phyloP scores from a whole-genome alignment of 2,329 filamentous ascomycete species.

The Phoma sp. region DNA sequence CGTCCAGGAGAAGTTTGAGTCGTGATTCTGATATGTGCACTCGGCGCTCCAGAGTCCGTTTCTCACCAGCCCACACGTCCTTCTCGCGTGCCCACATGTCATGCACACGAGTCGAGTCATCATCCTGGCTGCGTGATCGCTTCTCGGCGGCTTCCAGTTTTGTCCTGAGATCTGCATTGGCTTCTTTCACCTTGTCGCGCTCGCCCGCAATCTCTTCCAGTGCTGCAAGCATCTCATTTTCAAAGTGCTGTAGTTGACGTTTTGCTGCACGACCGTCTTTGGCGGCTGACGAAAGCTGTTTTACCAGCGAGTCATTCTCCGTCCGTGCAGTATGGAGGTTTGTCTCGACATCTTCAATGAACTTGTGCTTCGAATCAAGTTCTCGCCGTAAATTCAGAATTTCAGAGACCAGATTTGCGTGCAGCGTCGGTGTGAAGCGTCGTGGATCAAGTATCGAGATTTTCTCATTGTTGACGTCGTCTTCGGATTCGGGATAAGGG shows the following conservation, averaged over 20 bases:
- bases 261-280: slow-evolving; percentile 84
- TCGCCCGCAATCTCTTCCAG: slow-evolving; percentile 83
- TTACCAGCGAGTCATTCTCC: slow-evolving; percentile 75
- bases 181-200: slow-evolving; percentile 81
- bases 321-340: slow-evolving; percentile 72
- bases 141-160: slow-evolving; percentile 81
- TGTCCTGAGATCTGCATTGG: slow-evolving; percentile 72
- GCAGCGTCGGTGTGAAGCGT: slow-evolving; percentile 91
- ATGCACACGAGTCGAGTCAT: slow-evolving; percentile 80
- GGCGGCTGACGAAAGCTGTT: slow-evolving; percentile 65
- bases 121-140: slow-evolving; percentile 78
- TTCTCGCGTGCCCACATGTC: slow-evolving; percentile 84
- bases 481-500: slow-evolving; percentile 55
- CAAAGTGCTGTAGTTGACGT: slow-evolving; percentile 83
- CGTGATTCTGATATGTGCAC: slow-evolving; percentile 89
- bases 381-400: slow-evolving; percentile 87
- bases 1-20: slow-evolving; percentile 82
- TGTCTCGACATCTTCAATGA: slow-evolving; percentile 84
- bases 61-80: slow-evolving; percentile 83
- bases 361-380: slow-evolving; percentile 84
- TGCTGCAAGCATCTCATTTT: slow-evolving; percentile 86
- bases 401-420: slow-evolving; percentile 93
- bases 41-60: slow-evolving; percentile 80
- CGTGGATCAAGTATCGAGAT: slow-evolving; percentile 83
- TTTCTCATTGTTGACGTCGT: slow-evolving; percentile 67